phyloP scores from a whole-genome alignment of 1,284 basidiomycete species.

The Tilletia caries region DNA sequence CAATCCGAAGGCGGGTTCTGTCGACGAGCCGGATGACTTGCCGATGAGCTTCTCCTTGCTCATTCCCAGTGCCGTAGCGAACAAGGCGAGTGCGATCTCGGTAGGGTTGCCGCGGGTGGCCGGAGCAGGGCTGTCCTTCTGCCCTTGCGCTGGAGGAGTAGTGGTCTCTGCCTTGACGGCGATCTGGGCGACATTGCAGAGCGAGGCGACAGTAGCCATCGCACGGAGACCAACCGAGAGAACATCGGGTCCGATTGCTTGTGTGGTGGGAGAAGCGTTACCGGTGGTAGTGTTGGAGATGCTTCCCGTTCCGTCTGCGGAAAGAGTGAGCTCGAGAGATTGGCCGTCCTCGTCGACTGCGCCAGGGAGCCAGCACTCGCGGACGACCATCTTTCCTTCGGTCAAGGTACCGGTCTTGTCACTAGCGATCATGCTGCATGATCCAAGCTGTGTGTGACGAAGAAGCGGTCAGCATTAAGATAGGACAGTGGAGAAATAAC shows the following conservation, averaged over 20 bases:
- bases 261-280: not conserved
- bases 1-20: not conserved
- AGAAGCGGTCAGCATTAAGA: constrained; percentile 47
- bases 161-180: constrained; percentile 18
- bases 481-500: not conserved
- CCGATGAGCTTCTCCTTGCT: constrained; percentile 12
- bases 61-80: constrained; percentile 32
- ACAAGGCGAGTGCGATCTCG: constrained; percentile 43
- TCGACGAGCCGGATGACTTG: not conserved
- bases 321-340: not conserved
- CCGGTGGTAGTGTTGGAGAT: not conserved
- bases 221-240: constrained; percentile 18
- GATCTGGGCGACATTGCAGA: constrained; percentile 45
- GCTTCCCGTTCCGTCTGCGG: not conserved
- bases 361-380: constrained; percentile 32
- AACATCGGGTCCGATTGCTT: not conserved
- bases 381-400: constrained; percentile 48
- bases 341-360: not conserved
- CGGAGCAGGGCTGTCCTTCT: constrained; percentile 31
- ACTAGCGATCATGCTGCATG: constrained; percentile 90
- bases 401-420: constrained; percentile 66
- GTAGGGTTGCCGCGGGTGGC: constrained; percentile 42
- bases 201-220: constrained; percentile 38
- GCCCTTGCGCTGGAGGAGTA: constrained; percentile 17
- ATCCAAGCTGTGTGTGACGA: constrained; percentile 62